Evolutionary conservation across 106 monocot species (phyloP).

Genomic region (Agapanthus africanus): DNA sequence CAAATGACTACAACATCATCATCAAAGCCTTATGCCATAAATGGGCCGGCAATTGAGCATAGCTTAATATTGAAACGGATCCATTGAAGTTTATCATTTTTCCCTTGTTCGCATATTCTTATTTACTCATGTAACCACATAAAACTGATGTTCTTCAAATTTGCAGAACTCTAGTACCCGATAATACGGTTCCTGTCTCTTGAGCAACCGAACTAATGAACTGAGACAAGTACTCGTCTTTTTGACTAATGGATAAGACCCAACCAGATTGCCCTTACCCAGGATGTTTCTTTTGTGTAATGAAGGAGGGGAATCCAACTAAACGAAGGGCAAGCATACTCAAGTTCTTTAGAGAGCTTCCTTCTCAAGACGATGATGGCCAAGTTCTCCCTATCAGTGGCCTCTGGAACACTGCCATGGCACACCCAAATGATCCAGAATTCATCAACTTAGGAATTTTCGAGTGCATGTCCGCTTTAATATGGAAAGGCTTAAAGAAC

Average conservation of each 20-base stretch:
- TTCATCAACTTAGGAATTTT: constrained; percentile 95
- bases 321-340: constrained; percentile 75
- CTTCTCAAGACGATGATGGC: constrained; percentile 85
- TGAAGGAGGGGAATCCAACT: constrained; percentile 85
- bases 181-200: too few species aligned
- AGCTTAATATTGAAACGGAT: too few species aligned
- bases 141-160: too few species aligned
- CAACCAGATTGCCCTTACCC: constrained; percentile 82
- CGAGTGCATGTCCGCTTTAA: constrained; percentile 91
- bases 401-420: constrained; percentile 99
- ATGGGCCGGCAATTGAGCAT: too few species aligned
- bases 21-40: too few species aligned
- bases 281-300: constrained; percentile 96
- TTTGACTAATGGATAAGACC: constrained; percentile 58
- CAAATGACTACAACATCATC: too few species aligned
- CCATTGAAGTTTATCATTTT: too few species aligned
- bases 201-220: too few species aligned
- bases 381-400: constrained; percentile 97
- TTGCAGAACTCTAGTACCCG: too few species aligned
- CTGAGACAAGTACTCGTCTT: not conserved
- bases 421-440: constrained; percentile 96
- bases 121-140: too few species aligned
- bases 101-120: too few species aligned
- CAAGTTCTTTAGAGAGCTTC: constrained; percentile 94
- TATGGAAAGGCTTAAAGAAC: constrained; percentile 93